Evolutionary conservation across 1,284 basidiomycete genomes (phyloP).

Genomic region (Cystobasidium sp.): DNA sequence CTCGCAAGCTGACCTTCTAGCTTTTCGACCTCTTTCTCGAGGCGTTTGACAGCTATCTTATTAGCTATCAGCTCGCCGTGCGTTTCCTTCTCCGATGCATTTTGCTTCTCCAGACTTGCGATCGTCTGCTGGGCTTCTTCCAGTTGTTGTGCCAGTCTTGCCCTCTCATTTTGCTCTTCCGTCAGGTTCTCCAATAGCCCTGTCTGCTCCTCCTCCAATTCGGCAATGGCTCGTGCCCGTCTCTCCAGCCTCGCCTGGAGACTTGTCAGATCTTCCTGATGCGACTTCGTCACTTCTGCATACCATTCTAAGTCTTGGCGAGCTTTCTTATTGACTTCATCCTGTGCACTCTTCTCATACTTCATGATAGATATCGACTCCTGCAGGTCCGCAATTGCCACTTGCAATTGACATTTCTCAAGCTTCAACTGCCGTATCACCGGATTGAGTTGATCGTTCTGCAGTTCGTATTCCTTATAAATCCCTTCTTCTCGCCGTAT

Average conservation of each 20-base stretch:
- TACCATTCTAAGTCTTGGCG: conserved; percentile 11
- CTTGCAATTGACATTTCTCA: neutral
- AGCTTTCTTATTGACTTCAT: neutral
- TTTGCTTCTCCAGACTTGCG: neutral
- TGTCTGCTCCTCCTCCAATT: conserved; percentile 11
- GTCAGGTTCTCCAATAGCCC: neutral
- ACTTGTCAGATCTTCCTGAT: conserved; percentile 2
- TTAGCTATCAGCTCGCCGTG: neutral
- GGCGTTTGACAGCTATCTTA: neutral
- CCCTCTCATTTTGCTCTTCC: neutral
- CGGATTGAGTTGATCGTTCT: conserved; percentile 10
- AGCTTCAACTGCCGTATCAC: neutral
- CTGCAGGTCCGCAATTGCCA: neutral
- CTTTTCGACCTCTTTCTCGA: conserved; percentile 4
- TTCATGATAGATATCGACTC: neutral
- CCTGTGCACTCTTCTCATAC: neutral
- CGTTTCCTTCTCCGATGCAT: neutral
- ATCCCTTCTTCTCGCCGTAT: conserved; percentile 26
- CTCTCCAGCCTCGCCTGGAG: conserved; percentile 2
- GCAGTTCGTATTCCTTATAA: conserved; percentile 2
- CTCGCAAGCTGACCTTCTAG: conserved; percentile 3
- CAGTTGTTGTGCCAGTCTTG: neutral
- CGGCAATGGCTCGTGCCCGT: neutral
- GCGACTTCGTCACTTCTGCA: neutral
- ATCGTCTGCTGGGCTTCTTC: conserved; percentile 8